phyloP scores from a whole-genome alignment of 2,329 filamentous ascomycete species.

The Colletotrichum sp. region DNA sequence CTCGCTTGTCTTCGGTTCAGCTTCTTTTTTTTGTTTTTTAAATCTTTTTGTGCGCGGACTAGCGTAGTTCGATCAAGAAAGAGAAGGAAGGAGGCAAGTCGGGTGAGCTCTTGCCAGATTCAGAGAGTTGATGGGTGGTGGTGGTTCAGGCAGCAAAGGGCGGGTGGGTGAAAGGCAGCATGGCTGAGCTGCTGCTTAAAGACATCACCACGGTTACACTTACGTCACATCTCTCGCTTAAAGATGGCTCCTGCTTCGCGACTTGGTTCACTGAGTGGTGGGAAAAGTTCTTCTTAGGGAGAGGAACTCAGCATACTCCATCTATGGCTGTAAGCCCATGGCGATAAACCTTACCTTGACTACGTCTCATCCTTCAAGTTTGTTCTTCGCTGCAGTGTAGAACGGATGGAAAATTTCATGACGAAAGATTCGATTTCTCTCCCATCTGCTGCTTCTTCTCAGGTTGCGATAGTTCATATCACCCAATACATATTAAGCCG shows the following conservation, averaged over 20 bases:
- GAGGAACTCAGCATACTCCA: not conserved
- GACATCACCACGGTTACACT: not conserved
- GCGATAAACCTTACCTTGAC: not conserved
- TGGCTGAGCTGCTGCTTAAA: not conserved
- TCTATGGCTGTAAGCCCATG: not conserved
- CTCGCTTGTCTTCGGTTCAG: not conserved
- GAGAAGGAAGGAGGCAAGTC: not conserved
- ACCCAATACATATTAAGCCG: no score
- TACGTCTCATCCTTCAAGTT: no score
- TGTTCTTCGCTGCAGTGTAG: no score
- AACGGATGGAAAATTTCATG: no score
- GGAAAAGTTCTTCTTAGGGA: not conserved
- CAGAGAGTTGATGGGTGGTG: not conserved
- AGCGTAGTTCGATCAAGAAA: not conserved
- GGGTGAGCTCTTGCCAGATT: not conserved
- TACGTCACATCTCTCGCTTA: not conserved
- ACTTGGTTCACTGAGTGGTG: not conserved
- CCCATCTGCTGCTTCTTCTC: no score
- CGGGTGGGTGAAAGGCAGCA: not conserved
- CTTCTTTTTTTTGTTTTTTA: not conserved
- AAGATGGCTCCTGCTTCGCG: not conserved
- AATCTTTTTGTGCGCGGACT: not conserved
- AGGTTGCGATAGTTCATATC: no score
- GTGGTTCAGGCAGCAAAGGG: not conserved
- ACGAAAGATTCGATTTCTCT: no score